Percentiles rank a stretch among this genome's conserved stretches.
Evolutionary conservation across 805 yeast genomes (phyloP).

Genomic region (Ogataea zsoltii): DNA sequence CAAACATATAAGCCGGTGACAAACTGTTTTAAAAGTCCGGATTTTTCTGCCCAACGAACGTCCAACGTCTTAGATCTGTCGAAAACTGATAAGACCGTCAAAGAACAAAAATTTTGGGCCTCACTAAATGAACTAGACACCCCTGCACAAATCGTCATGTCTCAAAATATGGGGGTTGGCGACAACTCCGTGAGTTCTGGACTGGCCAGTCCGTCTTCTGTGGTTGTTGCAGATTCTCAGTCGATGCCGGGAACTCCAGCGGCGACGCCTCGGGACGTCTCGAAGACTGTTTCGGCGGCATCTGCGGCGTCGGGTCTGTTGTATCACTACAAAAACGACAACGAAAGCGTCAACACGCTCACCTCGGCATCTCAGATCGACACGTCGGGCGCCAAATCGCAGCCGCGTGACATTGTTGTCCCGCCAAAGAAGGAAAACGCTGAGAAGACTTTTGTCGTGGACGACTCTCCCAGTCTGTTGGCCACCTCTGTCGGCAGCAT

Average conservation of each 20-base stretch:
- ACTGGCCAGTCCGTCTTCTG: neutral
- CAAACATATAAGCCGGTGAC: no score
- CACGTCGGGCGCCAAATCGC: constrained; percentile 6
- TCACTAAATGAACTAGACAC: constrained; percentile 3
- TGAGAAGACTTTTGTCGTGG: constrained; percentile 12
- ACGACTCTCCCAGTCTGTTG: constrained; percentile 33
- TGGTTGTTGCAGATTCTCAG: neutral
- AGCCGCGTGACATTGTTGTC: constrained; percentile 13
- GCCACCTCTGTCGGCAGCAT: constrained; percentile 38
- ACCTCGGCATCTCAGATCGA: constrained; percentile 7
- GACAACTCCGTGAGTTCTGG: neutral
- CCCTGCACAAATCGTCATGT: neutral
- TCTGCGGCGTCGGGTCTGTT: neutral
- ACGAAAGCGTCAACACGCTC: constrained; percentile 17
- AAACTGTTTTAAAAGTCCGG: no score
- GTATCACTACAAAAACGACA: constrained; percentile 4
- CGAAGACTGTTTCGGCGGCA: neutral
- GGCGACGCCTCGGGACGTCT: neutral
- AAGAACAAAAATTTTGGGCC: no score
- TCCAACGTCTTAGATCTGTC: no score
- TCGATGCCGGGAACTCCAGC: neutral
- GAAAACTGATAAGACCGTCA: no score
- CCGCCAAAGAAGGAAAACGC: neutral
- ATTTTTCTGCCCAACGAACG: no score
- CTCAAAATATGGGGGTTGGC: constrained; percentile 4